phyloP scores from a whole-genome alignment of 2,329 filamentous ascomycete genomes.

The Sporothrix luriei region DNA sequence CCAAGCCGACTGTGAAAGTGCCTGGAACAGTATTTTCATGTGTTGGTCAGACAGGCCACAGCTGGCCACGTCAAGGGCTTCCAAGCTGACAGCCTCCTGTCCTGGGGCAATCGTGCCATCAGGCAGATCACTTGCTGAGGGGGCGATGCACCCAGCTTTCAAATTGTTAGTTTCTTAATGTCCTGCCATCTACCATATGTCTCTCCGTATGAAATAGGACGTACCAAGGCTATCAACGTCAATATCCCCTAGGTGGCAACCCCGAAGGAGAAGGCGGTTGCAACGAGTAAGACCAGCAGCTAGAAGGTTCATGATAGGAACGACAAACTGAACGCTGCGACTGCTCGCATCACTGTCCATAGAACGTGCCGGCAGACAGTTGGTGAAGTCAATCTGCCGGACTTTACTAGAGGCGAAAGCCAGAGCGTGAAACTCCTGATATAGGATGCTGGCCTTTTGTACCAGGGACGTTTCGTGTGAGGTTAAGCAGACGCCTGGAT shows the following conservation, averaged over 20 bases:
- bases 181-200: neutral
- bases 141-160: constrained; percentile 31
- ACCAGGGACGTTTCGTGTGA: constrained; percentile 54
- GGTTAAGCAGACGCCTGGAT: constrained; percentile 50
- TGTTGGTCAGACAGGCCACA: constrained; percentile 56
- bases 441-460: constrained; percentile 54
- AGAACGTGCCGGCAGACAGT: constrained; percentile 40
- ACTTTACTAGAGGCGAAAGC: constrained; percentile 60
- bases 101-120: constrained; percentile 12
- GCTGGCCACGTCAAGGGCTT: constrained; percentile 54
- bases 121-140: constrained; percentile 10
- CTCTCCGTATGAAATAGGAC: neutral
- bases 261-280: constrained; percentile 55
- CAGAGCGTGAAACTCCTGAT: constrained; percentile 60
- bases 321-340: constrained; percentile 41
- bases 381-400: constrained; percentile 57
- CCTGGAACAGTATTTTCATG: constrained; percentile 53
- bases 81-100: constrained; percentile 45
- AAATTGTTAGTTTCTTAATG: neutral
- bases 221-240: constrained; percentile 56
- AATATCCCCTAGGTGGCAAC: constrained; percentile 50
- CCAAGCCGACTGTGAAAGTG: constrained; percentile 44
- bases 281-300: constrained; percentile 51
- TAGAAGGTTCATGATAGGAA: constrained; percentile 52
- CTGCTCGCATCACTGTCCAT: constrained; percentile 11